Evolutionary conservation across 2,329 filamentous ascomycete genomes (phyloP).

Genomic region (Xylariaceae sp.): DNA sequence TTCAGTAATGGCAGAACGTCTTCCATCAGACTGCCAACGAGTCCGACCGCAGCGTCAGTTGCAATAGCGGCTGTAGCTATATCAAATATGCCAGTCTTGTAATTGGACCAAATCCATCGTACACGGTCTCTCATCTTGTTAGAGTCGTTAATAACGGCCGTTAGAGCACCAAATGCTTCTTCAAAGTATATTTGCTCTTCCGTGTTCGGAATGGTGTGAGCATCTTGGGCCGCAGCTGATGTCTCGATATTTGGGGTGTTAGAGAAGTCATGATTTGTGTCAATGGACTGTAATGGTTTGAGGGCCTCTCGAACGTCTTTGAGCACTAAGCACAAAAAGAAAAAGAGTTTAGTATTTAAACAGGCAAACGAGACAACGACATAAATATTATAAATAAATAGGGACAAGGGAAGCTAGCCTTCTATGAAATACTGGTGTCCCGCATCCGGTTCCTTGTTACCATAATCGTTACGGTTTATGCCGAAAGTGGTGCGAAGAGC

Average conservation of each 20-base stretch:
- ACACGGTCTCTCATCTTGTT: constrained; percentile 26
- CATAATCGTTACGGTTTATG: constrained; percentile 12
- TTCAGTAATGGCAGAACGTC: constrained; percentile 27
- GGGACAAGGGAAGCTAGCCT: no score
- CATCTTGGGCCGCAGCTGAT: constrained; percentile 9
- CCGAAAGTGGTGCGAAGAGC: constrained; percentile 28
- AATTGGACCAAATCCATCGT: constrained; percentile 31
- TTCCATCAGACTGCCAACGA: constrained; percentile 32
- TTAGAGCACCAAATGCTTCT: constrained; percentile 28
- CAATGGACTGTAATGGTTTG: constrained; percentile 13
- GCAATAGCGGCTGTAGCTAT: constrained; percentile 33
- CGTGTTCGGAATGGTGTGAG: constrained; percentile 29
- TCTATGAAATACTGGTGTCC: constrained; percentile 33
- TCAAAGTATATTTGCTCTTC: constrained; percentile 24
- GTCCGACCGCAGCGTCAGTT: constrained; percentile 35
- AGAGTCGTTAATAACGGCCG: constrained; percentile 30
- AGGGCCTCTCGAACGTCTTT: constrained; percentile 32
- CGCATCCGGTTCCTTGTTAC: constrained; percentile 20
- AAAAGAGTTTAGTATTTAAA: no score
- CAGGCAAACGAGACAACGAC: no score
- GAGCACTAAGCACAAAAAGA: constrained; percentile 23
- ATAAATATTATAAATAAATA: no score
- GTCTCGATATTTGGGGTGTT: constrained; percentile 28
- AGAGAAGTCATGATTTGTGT: constrained; percentile 29
- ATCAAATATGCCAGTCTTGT: constrained; percentile 26